Conservation (phyloP, 2,329 filamentous ascomycete species). For the Diaporthe batatas region DNA sequence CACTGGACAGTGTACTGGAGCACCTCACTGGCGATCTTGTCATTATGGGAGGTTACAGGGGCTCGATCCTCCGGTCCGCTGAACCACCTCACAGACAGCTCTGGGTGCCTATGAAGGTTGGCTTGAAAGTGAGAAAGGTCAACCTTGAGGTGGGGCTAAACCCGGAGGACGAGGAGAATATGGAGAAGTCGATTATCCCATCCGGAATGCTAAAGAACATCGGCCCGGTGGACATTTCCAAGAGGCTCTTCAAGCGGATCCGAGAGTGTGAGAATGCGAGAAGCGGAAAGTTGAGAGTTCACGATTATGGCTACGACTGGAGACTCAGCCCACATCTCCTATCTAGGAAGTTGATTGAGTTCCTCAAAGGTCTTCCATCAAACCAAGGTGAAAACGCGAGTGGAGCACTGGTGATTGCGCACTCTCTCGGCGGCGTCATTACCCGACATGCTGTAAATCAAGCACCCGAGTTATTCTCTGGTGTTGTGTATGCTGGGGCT, state of each 20-base stretch:
- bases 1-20: constrained; percentile 70
- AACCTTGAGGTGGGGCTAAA: constrained; percentile 89
- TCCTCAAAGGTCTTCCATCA: constrained; percentile 79
- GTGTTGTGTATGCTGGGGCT: constrained; percentile 86
- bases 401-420: constrained; percentile 86
- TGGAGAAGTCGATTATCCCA: constrained; percentile 85
- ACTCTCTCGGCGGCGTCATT: constrained; percentile 89
- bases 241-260: constrained; percentile 83
- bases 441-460: constrained; percentile 90
- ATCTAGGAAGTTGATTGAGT: constrained; percentile 78
- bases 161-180: constrained; percentile 84
- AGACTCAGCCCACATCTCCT: constrained; percentile 84
- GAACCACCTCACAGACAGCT: constrained; percentile 86
- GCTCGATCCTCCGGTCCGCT: constrained; percentile 88
- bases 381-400: constrained; percentile 70
- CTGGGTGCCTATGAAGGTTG: constrained; percentile 95
- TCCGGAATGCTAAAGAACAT: constrained; percentile 93
- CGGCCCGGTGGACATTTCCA: constrained; percentile 90
- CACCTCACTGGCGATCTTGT: constrained; percentile 86
- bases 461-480: constrained; percentile 85
- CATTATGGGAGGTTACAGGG: constrained; percentile 89
- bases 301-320: constrained; percentile 97
- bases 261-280: constrained; percentile 80
- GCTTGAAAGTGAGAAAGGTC: constrained; percentile 90
- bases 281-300: constrained; percentile 79